Percentiles rank a stretch among this genome's conserved stretches.
Evolutionary conservation across 1,284 basidiomycete genomes (phyloP).

Genomic region (Trichosporon sp.): DNA sequence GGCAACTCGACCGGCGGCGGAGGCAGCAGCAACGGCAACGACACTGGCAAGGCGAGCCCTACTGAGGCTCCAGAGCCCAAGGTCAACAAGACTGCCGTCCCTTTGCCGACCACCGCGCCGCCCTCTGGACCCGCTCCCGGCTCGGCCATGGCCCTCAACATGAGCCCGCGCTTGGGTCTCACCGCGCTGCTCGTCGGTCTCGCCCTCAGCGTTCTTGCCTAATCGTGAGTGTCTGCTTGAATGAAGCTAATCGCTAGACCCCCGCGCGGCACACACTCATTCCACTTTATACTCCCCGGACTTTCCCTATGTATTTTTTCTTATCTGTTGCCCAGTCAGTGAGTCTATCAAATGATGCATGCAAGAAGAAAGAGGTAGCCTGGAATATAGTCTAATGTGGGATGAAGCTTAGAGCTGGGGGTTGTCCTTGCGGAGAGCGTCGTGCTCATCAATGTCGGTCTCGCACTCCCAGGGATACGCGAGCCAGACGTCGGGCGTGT

Average conservation of each 20-base stretch:
- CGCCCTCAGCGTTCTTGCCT: background rate
- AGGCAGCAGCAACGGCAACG: background rate
- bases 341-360: conserved; percentile 17
- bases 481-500: conserved; percentile 57
- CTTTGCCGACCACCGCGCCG: background rate
- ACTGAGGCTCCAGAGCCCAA: background rate
- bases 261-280: too few species aligned
- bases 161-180: conserved; percentile 1
- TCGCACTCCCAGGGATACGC: conserved; percentile 58
- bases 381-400: background rate
- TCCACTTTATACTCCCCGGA: too few species aligned
- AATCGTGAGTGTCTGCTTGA: background rate
- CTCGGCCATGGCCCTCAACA: conserved; percentile 2
- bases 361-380: background rate
- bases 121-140: background rate
- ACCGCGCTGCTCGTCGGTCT: conserved; percentile 1
- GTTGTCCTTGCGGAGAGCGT: conserved; percentile 45
- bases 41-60: conserved; percentile 2
- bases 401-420: conserved; percentile 26
- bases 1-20: conserved; percentile 9
- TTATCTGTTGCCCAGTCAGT: background rate
- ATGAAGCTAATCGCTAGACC: background rate
- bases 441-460: conserved; percentile 53
- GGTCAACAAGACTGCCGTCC: conserved; percentile 8
- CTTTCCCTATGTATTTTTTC: background rate